Base-by-base conservation (phyloP, 2,329 filamentous ascomycete genomes). In the Penicillium sp. region DNA sequence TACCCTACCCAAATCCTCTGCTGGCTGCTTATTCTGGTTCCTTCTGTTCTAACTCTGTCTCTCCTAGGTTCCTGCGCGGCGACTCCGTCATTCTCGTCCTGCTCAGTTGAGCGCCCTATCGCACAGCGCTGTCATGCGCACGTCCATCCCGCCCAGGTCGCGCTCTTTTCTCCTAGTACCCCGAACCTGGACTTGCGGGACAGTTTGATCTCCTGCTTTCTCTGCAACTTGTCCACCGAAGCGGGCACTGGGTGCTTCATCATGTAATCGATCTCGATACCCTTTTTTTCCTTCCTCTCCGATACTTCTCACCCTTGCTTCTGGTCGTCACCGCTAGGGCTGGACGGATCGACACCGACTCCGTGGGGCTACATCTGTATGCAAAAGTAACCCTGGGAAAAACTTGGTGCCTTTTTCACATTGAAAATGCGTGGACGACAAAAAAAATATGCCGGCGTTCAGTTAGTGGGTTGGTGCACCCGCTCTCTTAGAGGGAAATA, bases 81-180 rank as follows among this genome's bases (percentile, higher is more conserved):
- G 88, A 94, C 64, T 89, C 85, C 31, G 88, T 94, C 53, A 91
- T 94, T 58, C 73, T 94, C 54, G 87, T 94, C 45, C 73, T 94
- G 56, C 75, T 94, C 62, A 91, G 86, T 73, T 91, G 75, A 74
- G 53, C 36, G 34, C 7, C 17, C 31, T 34, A 20, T 37, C 25
- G n/a, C 36, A 36, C 35, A 13, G 7, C 23, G 19, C 26, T 39
- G 35, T 45, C 41, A 20, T 35, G 45, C 33, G 41, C 47, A 39
- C 18, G 20, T 28, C 33, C 33, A 46, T 41, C 33, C 39, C 48
- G 43, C 33, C 39, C 43, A 33, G 39, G 30, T 27, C 11, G 11
- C 25, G 14, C 11, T 23, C 7, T n/a, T 36, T 28, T 36, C 28
- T 30, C 43, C 35, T 43, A 39, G 20, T 43, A 39, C 48, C 32